Evolutionary conservation across 805 yeast genomes (phyloP).

Genomic region (Ogataea henricii): DNA sequence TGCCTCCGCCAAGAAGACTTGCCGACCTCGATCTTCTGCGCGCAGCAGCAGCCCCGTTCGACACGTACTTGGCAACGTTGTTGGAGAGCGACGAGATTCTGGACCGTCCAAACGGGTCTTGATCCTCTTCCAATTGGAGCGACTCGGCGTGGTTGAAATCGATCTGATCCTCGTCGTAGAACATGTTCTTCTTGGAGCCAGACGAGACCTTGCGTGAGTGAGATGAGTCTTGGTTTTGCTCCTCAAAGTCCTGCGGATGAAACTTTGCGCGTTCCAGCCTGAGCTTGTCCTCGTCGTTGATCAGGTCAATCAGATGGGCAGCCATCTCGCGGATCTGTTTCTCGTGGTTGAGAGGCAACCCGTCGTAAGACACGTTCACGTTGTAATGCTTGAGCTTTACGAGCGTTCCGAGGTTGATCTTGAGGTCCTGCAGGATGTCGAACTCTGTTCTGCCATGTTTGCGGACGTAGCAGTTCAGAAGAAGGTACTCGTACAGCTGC

Average conservation of each 20-base stretch:
- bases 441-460: slow-evolving; percentile 13
- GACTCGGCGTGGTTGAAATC: slow-evolving; percentile 10
- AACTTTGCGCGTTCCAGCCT: slow-evolving; percentile 21
- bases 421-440: slow-evolving; percentile 27
- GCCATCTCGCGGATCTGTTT: slow-evolving; percentile 24
- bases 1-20: slow-evolving; percentile 9
- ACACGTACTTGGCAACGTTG: slow-evolving; percentile 18
- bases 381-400: slow-evolving; percentile 15
- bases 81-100: slow-evolving; percentile 23
- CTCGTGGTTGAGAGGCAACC: slow-evolving; percentile 26
- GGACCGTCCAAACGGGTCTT: slow-evolving; percentile 25
- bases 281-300: slow-evolving; percentile 16
- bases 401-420: slow-evolving; percentile 17
- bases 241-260: slow-evolving; percentile 16
- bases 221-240: neutral
- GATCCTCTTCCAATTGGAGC: slow-evolving; percentile 13
- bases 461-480: slow-evolving; percentile 28
- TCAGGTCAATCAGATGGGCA: slow-evolving; percentile 15
- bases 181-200: slow-evolving; percentile 10
- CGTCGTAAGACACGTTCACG: slow-evolving; percentile 25
- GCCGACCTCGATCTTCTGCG: slow-evolving; percentile 14
- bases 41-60: slow-evolving; percentile 12
- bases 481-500: slow-evolving; percentile 28
- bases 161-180: slow-evolving; percentile 21
- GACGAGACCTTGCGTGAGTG: neutral